Conservation (phyloP, 179 eudicot species). For the Pouteria campechiana region DNA sequence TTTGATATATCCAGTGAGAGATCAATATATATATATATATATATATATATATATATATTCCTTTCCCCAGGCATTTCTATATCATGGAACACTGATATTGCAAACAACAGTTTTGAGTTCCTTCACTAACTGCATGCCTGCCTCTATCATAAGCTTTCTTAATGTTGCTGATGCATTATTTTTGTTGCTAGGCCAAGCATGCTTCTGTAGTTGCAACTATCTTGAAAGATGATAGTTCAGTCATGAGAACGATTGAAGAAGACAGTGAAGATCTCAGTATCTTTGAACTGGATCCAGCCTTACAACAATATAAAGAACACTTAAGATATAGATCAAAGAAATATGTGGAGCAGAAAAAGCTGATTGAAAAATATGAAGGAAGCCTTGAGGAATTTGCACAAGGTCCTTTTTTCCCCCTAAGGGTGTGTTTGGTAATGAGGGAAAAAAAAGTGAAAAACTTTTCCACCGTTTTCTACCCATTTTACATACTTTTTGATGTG, state of each 20-base stretch:
- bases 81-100: too few relatives aligned
- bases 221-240: constrained; percentile 39
- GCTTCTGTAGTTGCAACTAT: constrained; percentile 32
- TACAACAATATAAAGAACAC: constrained; percentile 66
- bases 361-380: constrained; percentile 76
- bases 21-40: too few relatives aligned
- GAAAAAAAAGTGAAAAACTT: too few relatives aligned
- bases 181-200: constrained; percentile 26
- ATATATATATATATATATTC: too few relatives aligned
- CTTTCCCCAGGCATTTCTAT: too few relatives aligned
- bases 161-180: constrained; percentile 3
- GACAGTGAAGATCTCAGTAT: constrained; percentile 41
- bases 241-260: constrained; percentile 29
- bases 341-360: constrained; percentile 57
- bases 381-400: constrained; percentile 82
- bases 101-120: background rate
- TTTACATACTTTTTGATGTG: too few relatives aligned
- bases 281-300: constrained; percentile 43
- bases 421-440: too few relatives aligned
- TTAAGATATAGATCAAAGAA: constrained; percentile 59
- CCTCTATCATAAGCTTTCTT: background rate
- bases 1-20: too few relatives aligned
- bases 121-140: background rate
- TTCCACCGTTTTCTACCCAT: too few relatives aligned
- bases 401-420: too few relatives aligned